These are phyloP conservation scores for Nevesoporus exiguus DNA, from an alignment of 768 basidiomycete genomes.

Conservation along the genomic window DNA sequence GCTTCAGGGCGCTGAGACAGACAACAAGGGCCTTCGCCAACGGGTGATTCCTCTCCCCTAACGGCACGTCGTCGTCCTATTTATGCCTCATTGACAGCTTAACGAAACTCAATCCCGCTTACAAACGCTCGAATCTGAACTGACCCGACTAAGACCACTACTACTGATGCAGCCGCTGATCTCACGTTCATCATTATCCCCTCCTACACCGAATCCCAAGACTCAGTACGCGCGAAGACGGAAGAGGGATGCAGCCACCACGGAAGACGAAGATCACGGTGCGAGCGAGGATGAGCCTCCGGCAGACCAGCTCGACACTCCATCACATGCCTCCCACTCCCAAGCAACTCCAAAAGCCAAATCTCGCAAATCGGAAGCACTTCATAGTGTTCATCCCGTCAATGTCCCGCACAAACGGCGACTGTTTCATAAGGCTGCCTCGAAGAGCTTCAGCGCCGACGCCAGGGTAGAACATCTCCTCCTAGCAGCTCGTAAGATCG, in stretches of 20 bases:
- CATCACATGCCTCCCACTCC: slow-evolving; percentile 10
- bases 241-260: slow-evolving; percentile 21
- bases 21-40: slow-evolving; percentile 58
- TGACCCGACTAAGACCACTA: slow-evolving; percentile 62
- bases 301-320: slow-evolving; percentile 17
- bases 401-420: slow-evolving; percentile 23
- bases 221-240: slow-evolving; percentile 22
- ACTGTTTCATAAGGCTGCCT: slow-evolving; percentile 23
- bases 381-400: slow-evolving; percentile 2
- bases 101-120: slow-evolving; percentile 54
- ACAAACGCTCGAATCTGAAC: slow-evolving; percentile 57
- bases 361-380: slow-evolving; percentile 20
- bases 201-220: slow-evolving; percentile 25
- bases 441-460: slow-evolving; percentile 47
- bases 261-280: slow-evolving; percentile 27
- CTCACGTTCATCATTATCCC: slow-evolving; percentile 16
- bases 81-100: slow-evolving; percentile 41
- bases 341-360: slow-evolving; percentile 25
- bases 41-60: slow-evolving; percentile 42
- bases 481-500: slow-evolving; percentile 66
- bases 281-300: slow-evolving; percentile 28
- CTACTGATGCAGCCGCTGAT: slow-evolving; percentile 60
- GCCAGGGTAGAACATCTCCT: slow-evolving; percentile 71
- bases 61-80: neutral
- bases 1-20: slow-evolving; percentile 50